A percentile compares a stretch with the other conserved stretches of the same genome.
Evolutionary conservation across 1,139 yeast species (phyloP).

Genomic region (Zygoascus meyerae): DNA sequence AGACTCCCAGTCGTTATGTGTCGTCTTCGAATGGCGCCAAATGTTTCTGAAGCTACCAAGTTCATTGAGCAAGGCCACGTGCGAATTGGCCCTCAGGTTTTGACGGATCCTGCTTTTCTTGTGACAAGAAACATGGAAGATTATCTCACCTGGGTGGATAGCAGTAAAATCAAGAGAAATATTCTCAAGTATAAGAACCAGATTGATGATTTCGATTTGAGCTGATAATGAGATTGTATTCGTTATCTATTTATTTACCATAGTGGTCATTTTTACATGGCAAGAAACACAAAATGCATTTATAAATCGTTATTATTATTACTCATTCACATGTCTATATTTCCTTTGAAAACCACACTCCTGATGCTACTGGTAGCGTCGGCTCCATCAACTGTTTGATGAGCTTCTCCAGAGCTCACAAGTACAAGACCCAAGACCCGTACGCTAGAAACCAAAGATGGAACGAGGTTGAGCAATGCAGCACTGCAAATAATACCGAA

Average conservation of each 20-base stretch:
- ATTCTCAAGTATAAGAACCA: constrained; percentile 79
- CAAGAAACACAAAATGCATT: background rate
- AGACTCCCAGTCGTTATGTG: constrained; percentile 95
- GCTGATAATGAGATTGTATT: constrained; percentile 17
- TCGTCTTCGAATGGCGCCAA: constrained; percentile 89
- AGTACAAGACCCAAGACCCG: constrained; percentile 76
- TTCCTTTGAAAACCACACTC: constrained; percentile 63
- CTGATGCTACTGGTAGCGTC: constrained; percentile 70
- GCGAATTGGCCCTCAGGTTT: constrained; percentile 91
- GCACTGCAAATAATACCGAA: constrained; percentile 78
- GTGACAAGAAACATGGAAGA: constrained; percentile 90
- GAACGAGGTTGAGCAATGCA: constrained; percentile 64
- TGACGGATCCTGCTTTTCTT: constrained; percentile 92
- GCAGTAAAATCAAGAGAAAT: constrained; percentile 86
- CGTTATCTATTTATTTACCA: constrained; percentile 6
- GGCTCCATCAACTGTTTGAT: constrained; percentile 41
- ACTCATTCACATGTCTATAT: constrained; percentile 50
- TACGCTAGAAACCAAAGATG: constrained; percentile 67
- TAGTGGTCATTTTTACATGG: background rate
- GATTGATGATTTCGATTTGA: constrained; percentile 40
- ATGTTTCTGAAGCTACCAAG: constrained; percentile 80
- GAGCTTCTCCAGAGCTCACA: constrained; percentile 48
- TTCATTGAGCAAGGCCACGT: constrained; percentile 97
- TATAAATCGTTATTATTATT: background rate
- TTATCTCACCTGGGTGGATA: constrained; percentile 95